Conservation (phyloP, 345 rosid species). For the Eutrema yunnanense region DNA sequence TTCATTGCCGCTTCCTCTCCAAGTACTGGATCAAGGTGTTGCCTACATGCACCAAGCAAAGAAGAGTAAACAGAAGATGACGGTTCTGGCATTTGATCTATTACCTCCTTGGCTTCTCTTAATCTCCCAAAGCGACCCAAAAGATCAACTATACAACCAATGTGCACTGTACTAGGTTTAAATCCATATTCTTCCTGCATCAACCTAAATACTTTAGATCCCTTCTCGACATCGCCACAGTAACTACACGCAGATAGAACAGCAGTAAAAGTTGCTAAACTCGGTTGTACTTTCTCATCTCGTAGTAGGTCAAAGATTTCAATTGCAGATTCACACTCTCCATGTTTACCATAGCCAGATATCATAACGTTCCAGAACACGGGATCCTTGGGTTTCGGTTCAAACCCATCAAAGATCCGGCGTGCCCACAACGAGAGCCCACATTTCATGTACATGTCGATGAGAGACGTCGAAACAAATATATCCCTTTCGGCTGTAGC, state of each 20-base stretch:
- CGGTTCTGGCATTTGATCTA: conserved; percentile 39
- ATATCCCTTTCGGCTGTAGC: conserved; percentile 31
- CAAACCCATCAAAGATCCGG: conserved; percentile 37
- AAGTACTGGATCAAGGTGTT: conserved; percentile 39
- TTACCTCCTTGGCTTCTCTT: conserved; percentile 45
- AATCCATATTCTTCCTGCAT: conserved; percentile 33
- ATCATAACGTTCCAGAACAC: conserved; percentile 73
- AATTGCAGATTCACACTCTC: conserved; percentile 44
- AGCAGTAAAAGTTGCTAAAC: conserved; percentile 43
- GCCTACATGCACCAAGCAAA: conserved; percentile 53
- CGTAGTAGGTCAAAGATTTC: conserved; percentile 44
- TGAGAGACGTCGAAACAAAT: conserved; percentile 45
- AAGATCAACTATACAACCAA: conserved; percentile 57
- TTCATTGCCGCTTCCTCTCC: conserved; percentile 48
- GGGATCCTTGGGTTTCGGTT: conserved; percentile 48
- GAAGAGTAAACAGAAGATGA: conserved; percentile 49
- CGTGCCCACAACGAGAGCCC: conserved; percentile 41
- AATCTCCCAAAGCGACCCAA: conserved; percentile 50
- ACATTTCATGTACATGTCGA: conserved; percentile 64
- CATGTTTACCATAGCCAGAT: conserved; percentile 69
- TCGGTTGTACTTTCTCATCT: conserved; percentile 42
- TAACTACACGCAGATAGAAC: conserved; percentile 52
- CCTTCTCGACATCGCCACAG: conserved; percentile 47
- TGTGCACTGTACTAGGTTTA: conserved; percentile 43
- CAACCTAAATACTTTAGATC: conserved; percentile 37